Evolutionary conservation across 2,329 filamentous ascomycete genomes (phyloP), one percentile per base, ranked within the genome.

Genomic region (Cladophialophora chaetospira): DNA sequence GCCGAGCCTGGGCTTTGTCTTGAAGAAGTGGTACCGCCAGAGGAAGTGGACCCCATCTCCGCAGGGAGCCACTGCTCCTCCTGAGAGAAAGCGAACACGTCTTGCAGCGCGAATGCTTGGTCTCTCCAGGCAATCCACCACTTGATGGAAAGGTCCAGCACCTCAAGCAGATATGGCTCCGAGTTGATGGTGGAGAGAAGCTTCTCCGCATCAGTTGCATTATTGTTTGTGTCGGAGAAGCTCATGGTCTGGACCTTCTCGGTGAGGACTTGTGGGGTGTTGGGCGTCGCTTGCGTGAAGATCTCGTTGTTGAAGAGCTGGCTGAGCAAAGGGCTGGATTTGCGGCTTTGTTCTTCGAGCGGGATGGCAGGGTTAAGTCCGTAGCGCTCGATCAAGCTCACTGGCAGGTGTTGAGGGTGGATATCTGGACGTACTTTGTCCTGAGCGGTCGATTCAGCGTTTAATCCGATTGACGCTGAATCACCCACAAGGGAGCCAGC

Each of bases 91-190:
- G 43, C 36, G 19, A 47, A 59, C 40, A 59, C 43, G 15, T 61
- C 58, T 26, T 61, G 61, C 21, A 65, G 25, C 10, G 58, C 60
- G 23, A 55, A 61, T 10, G 58, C 38, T 31, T 64, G 63, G 40
- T 63, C 60, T 31, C 63, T 57, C 63, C 63, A 65, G 28, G 63
- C 52, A 26, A 64, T 57, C 63, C 63, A 65, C 63, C 63, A 65
- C n/a, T 59, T 49, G 3, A 49, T 45, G 8, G 59, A 60, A 44
- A 63, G 49, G 40, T 64, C 57, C 26, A 65, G 53, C 10, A 60
- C 60, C 10, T 65, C 45, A 43, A 63, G 45, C 13, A 65, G 48
- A 26, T 64, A 42, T 9, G 62, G 62, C 38, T 63, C 57, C 3
- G 51, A 46, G 3, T 60, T 50, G 43, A 64, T 65, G 3, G 62